Conservation (phyloP, 202 grass and related monocot species). For the Carex arenaria region DNA sequence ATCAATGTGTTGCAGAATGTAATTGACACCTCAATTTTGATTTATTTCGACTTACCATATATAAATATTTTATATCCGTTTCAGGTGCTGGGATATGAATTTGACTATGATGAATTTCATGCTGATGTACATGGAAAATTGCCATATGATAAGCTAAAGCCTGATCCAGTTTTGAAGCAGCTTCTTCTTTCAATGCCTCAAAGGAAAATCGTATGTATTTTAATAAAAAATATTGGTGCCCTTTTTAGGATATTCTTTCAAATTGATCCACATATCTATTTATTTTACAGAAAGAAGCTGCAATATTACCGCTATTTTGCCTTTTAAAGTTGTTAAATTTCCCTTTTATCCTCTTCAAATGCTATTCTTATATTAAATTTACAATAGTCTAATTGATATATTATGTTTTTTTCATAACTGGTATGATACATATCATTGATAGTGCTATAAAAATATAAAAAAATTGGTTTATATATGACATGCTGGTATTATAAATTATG, state of each 20-base stretch:
- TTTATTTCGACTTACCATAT: neutral
- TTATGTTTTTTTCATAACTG: neutral
- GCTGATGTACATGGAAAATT: constrained; percentile 60
- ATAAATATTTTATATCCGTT: neutral
- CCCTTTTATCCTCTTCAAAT: neutral
- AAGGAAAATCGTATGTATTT: constrained; percentile 57
- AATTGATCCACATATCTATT: neutral
- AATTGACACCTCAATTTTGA: neutral
- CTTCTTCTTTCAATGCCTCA: constrained; percentile 78
- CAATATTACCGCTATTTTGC: neutral
- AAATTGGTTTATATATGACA: neutral
- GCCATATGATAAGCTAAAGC: constrained; percentile 65
- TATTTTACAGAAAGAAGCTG: neutral
- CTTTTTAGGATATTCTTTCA: neutral
- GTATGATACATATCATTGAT: neutral
- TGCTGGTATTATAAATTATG: neutral
- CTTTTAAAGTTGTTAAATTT: neutral
- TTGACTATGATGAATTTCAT: constrained; percentile 85
- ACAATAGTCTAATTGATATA: neutral
- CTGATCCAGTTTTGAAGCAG: constrained; percentile 65
- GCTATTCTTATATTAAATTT: neutral
- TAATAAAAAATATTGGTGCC: neutral
- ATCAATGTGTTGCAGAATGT: neutral
- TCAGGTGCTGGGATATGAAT: constrained; percentile 55
- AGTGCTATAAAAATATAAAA: neutral